Base-by-base conservation (phyloP, 2,329 filamentous ascomycete species). In the Ceratocystis cacaofunesta region DNA sequence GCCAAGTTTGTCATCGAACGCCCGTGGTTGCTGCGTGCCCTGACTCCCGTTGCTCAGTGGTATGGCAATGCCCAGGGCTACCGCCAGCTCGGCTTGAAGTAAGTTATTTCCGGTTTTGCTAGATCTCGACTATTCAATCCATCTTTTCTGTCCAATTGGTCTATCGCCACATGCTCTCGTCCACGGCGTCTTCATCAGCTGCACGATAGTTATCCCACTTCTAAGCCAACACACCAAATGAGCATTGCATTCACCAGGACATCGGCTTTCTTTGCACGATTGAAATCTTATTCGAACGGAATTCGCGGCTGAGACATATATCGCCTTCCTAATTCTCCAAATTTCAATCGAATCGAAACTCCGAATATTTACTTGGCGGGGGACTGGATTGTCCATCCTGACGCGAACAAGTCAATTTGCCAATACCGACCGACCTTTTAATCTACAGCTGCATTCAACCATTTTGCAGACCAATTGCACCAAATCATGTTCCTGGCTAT, bases 61-160 rank as follows among this genome's bases (percentile, higher is more conserved):
- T 97, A 97, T 80, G 79, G 79, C 78, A 87, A 92, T 75, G 88
- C 90, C 72, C 83, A 92, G 72, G 92, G 92, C 75, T 96, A 96
- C 84, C 88, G 91, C 78, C 85, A 92, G 84, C 82, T 96, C 74
- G 92, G 92, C 73, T 82, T 96, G 78, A 89, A 82, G 91, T 96
- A 65, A 68, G 67, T 68, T 36, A 7, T 52, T 25, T 48, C 46
- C 43, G 43, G 25, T 57, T n/a, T 25, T 41, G 12, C 17, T 30
- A 62, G 48, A 57, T 30, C 61, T 22, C 58, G n/a, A n/a, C 58
- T 46, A n/a, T 57, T 19, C 52, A 17, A n/a, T 36, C 6, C 28
- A n/a, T n/a, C 55, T 25, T 15, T 36, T 36, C 15, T 7, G 61
- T 30, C 61, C 44, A 62, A 50, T 62, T 62, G 61, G 43, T 62